These are phyloP conservation scores for Adansonia digitata DNA, from an alignment of 345 rosid genomes.

Conservation along the genomic window DNA sequence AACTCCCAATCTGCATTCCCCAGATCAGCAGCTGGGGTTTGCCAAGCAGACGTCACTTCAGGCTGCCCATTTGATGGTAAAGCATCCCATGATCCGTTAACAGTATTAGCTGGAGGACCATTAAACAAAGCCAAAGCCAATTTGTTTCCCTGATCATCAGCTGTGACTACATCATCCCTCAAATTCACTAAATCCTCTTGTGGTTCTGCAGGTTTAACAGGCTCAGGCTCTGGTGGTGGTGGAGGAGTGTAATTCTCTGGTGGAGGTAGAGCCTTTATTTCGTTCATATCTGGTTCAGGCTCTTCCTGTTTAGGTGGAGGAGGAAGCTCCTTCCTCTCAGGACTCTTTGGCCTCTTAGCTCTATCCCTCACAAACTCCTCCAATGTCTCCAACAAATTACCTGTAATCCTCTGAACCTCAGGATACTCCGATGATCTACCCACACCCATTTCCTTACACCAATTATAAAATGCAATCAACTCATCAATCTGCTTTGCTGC, in stretches of 20 bases:
- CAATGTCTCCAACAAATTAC: constrained; percentile 70
- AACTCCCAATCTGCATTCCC: constrained; percentile 87
- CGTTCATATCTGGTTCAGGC: constrained; percentile 57
- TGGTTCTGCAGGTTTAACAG: constrained; percentile 40
- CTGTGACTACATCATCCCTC: constrained; percentile 60
- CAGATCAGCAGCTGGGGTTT: constrained; percentile 72
- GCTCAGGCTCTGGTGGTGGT: constrained; percentile 40
- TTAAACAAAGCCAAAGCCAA: constrained; percentile 84
- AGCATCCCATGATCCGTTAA: constrained; percentile 80
- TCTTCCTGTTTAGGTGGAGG: constrained; percentile 38
- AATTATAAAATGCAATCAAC: constrained; percentile 59
- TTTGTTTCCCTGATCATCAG: constrained; percentile 73
- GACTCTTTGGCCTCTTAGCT: constrained; percentile 70
- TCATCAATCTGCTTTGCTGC: constrained; percentile 83
- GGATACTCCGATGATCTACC: constrained; percentile 91
- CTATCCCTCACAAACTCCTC: constrained; percentile 85
- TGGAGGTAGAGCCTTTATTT: constrained; percentile 76
- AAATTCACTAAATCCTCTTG: constrained; percentile 69
- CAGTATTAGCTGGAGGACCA: constrained; percentile 41
- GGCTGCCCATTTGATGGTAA: constrained; percentile 57
- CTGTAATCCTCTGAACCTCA: constrained; percentile 81
- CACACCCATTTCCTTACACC: constrained; percentile 79
- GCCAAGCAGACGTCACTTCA: constrained; percentile 76
- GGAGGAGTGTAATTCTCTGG: constrained; percentile 58
- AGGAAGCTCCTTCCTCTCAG: constrained; percentile 53